A percentile compares a stretch with the other conserved stretches of the same genome.
Evolutionary conservation across 306 rosid species (phyloP).

Genomic region (Cicer cuneatum): DNA sequence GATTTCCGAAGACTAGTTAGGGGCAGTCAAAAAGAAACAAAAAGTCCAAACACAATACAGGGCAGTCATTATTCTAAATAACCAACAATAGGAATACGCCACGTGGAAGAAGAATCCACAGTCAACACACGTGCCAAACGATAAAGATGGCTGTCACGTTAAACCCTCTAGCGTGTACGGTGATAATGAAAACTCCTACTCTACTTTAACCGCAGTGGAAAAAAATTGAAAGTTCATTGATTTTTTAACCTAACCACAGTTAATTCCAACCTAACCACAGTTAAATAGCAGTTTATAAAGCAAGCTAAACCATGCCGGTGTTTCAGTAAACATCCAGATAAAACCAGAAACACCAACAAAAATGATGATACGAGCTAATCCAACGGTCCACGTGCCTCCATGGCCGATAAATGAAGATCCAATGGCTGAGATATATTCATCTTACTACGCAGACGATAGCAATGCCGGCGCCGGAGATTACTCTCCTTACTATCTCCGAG

Average conservation of each 20-base stretch:
- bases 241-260: conserved; percentile 58
- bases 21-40: conserved; percentile 38
- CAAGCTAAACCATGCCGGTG: conserved; percentile 42
- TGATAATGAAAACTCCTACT: conserved; percentile 6
- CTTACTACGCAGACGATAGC: conserved; percentile 52
- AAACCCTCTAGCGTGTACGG: neutral
- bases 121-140: conserved; percentile 26
- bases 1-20: conserved; percentile 38
- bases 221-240: conserved; percentile 31
- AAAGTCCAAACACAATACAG: neutral
- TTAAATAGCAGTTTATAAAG: conserved; percentile 56
- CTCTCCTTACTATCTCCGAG: conserved; percentile 62
- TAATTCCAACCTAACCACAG: conserved; percentile 47
- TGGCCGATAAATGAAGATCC: conserved; percentile 67
- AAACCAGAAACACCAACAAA: neutral
- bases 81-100: conserved; percentile 5
- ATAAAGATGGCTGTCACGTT: conserved; percentile 20
- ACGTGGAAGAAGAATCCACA: conserved; percentile 23
- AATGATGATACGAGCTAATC: conserved; percentile 76
- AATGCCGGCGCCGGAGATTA: conserved; percentile 60
- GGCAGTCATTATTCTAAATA: neutral
- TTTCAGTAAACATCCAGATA: conserved; percentile 48
- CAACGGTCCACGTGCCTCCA: conserved; percentile 77
- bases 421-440: conserved; percentile 54
- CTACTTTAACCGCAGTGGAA: conserved; percentile 57